Conservation (phyloP, 2,329 filamentous ascomycete species). For the Talaromyces sp. region DNA sequence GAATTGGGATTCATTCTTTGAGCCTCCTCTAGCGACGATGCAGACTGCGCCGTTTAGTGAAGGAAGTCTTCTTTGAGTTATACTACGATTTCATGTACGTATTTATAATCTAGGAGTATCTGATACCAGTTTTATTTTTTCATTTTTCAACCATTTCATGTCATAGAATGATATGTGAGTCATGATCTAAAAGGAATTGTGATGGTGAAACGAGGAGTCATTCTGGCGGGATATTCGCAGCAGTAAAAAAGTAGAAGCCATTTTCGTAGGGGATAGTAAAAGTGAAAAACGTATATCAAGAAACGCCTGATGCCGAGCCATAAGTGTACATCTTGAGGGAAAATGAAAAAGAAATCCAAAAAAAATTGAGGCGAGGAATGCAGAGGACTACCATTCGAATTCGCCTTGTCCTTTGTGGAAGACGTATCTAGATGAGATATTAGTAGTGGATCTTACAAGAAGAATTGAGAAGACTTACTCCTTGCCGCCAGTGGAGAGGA, state of each 20-base stretch:
- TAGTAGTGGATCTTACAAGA: slow-evolving; percentile 18
- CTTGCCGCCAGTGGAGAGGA: slow-evolving; percentile 87
- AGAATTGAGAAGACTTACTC: slow-evolving; percentile 58
- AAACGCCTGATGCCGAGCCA: slow-evolving; percentile 16
- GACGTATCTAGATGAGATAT: slow-evolving; percentile 61
- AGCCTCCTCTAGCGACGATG: slow-evolving; percentile 3
- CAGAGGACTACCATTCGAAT: slow-evolving; percentile 80
- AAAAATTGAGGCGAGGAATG: not conserved
- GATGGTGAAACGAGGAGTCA: not conserved
- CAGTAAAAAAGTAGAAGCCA: not conserved
- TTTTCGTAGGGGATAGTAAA: not conserved
- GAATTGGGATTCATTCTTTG: slow-evolving; percentile 18
- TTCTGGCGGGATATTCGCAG: slow-evolving; percentile 1
- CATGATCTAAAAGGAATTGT: no score
- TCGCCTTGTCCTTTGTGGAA: slow-evolving; percentile 97
- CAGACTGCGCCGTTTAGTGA: not conserved
- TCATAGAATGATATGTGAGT: not conserved
- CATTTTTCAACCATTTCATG: not conserved
- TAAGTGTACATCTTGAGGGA: slow-evolving; percentile 16
- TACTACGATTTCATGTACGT: not conserved
- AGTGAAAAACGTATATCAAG: not conserved
- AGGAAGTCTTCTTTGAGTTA: not conserved
- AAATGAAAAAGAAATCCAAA: not conserved
- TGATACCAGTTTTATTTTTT: not conserved
- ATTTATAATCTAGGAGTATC: not conserved